Evolutionary conservation across 1,284 basidiomycete species (phyloP).

Genomic region (Coniferiporia sulphurascens): DNA sequence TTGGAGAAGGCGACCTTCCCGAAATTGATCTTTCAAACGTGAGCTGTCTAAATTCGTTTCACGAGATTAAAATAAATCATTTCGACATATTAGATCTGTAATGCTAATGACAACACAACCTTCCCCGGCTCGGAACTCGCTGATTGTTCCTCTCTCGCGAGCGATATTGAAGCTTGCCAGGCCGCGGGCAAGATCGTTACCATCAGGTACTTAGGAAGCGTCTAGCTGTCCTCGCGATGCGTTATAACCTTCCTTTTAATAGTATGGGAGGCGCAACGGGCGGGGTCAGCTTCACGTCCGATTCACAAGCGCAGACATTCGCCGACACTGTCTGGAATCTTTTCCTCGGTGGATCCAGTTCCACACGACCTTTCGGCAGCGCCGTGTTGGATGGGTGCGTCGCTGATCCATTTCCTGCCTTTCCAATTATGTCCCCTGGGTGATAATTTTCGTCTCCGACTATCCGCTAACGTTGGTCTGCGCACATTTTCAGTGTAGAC

Average conservation of each 20-base stretch:
- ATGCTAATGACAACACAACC: constrained; percentile 31
- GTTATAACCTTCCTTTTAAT: neutral
- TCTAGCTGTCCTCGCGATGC: neutral
- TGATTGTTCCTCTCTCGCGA: constrained; percentile 49
- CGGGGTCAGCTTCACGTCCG: constrained; percentile 45
- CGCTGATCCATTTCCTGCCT: neutral
- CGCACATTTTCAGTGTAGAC: constrained; percentile 41
- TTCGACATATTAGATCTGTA: constrained; percentile 42
- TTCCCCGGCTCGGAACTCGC: constrained; percentile 54
- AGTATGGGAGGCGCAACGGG: constrained; percentile 59
- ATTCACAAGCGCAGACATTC: constrained; percentile 46
- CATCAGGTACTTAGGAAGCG: constrained; percentile 29
- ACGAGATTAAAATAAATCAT: neutral
- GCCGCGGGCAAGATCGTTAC: constrained; percentile 61
- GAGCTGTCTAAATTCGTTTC: constrained; percentile 19
- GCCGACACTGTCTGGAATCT: constrained; percentile 60
- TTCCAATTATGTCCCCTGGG: neutral
- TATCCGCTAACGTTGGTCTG: neutral
- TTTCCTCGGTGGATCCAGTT: constrained; percentile 56
- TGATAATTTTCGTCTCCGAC: neutral
- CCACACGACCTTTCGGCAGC: constrained; percentile 53
- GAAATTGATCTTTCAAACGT: constrained; percentile 59
- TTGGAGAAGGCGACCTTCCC: constrained; percentile 49
- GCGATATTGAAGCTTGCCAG: constrained; percentile 57
- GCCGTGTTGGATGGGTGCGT: constrained; percentile 62